Evolutionary conservation across 2,329 filamentous ascomycete genomes (phyloP).

Genomic region (Ascochyta fabae): DNA sequence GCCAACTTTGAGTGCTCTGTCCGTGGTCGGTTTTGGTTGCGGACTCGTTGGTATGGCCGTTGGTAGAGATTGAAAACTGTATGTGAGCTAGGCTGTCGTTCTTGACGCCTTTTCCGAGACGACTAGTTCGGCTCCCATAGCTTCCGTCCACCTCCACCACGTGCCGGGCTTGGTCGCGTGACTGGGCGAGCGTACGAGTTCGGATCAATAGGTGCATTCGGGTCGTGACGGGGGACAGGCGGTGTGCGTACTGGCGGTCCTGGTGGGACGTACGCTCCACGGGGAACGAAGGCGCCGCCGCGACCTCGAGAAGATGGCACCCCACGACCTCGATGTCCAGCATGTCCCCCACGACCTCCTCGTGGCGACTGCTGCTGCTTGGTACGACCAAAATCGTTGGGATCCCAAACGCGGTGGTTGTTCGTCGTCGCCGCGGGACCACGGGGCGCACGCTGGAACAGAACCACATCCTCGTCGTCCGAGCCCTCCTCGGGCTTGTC

Average conservation of each 20-base stretch:
- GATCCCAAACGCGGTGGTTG: constrained; percentile 52
- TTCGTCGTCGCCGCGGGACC: constrained; percentile 40
- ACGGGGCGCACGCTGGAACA: constrained; percentile 47
- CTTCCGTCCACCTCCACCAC: constrained; percentile 43
- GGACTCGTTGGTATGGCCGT: not conserved
- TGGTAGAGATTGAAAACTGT: not conserved
- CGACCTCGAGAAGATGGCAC: constrained; percentile 33
- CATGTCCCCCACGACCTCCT: constrained; percentile 40
- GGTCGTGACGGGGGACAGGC: constrained; percentile 40
- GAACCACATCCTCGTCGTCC: constrained; percentile 49
- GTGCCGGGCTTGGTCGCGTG: constrained; percentile 35
- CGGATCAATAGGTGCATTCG: constrained; percentile 49
- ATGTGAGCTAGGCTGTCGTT: constrained; percentile 5
- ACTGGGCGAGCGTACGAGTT: constrained; percentile 49
- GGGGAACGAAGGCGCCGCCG: constrained; percentile 38
- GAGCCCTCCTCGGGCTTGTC: constrained; percentile 32
- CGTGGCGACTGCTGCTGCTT: constrained; percentile 39
- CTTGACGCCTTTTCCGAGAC: constrained; percentile 5
- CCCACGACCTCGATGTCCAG: constrained; percentile 33
- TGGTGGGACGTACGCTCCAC: constrained; percentile 41
- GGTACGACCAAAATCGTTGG: constrained; percentile 56
- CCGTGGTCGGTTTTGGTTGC: not conserved
- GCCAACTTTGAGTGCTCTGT: not conserved
- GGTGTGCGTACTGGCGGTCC: constrained; percentile 34
- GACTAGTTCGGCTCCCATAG: constrained; percentile 51